Evolutionary conservation across 768 basidiomycete genomes (phyloP).

Genomic region (Collybia mongolica): DNA sequence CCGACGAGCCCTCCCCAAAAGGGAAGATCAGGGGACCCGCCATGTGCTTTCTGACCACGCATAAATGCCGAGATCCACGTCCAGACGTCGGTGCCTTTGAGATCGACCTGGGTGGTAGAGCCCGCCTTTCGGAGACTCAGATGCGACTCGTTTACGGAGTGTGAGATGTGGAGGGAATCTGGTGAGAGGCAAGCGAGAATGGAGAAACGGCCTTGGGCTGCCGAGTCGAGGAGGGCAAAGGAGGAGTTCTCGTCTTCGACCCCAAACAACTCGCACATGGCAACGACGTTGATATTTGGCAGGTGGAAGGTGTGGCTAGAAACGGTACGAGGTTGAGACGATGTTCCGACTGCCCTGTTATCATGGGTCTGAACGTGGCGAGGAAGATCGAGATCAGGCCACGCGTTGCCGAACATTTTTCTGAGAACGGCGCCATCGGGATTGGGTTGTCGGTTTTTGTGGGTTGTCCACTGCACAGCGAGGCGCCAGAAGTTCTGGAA

Average conservation of each 20-base stretch:
- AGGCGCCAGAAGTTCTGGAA: constrained; percentile 74
- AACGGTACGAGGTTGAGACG: constrained; percentile 17
- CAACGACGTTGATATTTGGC: constrained; percentile 36
- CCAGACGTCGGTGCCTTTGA: constrained; percentile 61
- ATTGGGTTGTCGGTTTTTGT: constrained; percentile 30
- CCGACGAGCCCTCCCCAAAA: constrained; percentile 87
- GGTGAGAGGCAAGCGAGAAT: constrained; percentile 62
- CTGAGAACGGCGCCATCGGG: constrained; percentile 41
- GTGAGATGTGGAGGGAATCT: constrained; percentile 55
- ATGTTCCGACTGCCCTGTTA: constrained; percentile 5
- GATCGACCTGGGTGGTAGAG: constrained; percentile 32
- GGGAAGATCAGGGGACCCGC: constrained; percentile 47
- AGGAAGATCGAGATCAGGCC: constrained; percentile 46
- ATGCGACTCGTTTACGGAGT: constrained; percentile 47
- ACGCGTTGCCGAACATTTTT: constrained; percentile 45
- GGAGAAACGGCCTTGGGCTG: constrained; percentile 67
- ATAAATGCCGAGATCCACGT: constrained; percentile 72
- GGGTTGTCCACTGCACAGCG: constrained; percentile 54
- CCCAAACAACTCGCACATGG: constrained; percentile 62
- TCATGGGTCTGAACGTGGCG: constrained; percentile 16
- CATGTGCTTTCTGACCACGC: constrained; percentile 40
- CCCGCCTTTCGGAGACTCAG: constrained; percentile 43
- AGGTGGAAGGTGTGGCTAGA: constrained; percentile 38
- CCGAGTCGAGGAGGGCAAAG: constrained; percentile 75
- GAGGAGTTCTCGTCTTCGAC: constrained; percentile 54